Base-by-base conservation (phyloP, 1,139 yeast species). In the Wickerhamiella pararugosa region DNA sequence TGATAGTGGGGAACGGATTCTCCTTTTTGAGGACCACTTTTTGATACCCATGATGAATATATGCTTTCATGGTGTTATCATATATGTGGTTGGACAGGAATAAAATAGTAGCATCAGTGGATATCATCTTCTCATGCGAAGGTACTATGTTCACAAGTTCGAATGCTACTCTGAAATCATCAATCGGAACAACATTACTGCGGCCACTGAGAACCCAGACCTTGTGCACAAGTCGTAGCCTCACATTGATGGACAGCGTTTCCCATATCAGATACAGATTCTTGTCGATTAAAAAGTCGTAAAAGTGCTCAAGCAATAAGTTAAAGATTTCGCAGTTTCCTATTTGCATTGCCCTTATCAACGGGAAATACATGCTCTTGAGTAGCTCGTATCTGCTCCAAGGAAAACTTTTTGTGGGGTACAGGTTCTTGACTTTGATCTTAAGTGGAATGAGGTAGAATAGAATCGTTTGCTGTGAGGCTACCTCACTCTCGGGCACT, bases 11-110 rank as follows among this genome's bases (percentile, higher is more conserved):
- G 55, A 87, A 87, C 3, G 95, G 78, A 29, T 73, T 73, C 27
- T 68, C 71, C 57, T 79, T 82, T 51, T 93, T 79, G 45, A 87
- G 61, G 10, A 87, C 95, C 28, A 86, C 64, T 46, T 82, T 79
- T 43, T 74, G 66, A 52, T 80, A 75, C 10, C 75, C 71, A 55
- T 83, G 92, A 6, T 94, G 80, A 25, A 87, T 62, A 58, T 86
- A 87, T 1, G 96, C 97, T 61, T 81, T 84, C 46, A 86, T 65
- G 44, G 63, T 63, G 7, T 83, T 82, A 36, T 60, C 62, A 40
- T 69, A 65, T 11, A 87, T 83, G 52, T 81, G 61, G 44, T 72
- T 72, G 0, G 95, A 87, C 34, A 86, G 52, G 26, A 73, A 60
- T 49, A 92, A 76, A 60, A 87, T 96, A 5, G 79, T 66, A 41